These are phyloP conservation scores for Backusella sp. DNA, from an alignment of 192 early-diverging fungal genomes.

Conservation along the genomic window DNA sequence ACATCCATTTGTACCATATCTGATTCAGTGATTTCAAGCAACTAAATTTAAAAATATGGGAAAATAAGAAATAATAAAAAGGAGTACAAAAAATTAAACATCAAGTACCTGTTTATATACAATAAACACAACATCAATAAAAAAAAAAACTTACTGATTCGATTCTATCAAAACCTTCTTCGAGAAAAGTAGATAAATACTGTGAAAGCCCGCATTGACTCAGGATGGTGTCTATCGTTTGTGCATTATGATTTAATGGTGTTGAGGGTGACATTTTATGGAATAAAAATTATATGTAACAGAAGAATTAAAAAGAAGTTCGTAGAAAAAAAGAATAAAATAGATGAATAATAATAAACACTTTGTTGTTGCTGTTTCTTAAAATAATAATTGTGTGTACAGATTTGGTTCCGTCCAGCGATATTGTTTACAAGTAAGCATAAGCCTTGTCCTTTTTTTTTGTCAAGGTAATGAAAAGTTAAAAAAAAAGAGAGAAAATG, in stretches of 20 bases:
- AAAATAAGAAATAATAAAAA: slow-evolving; percentile 2
- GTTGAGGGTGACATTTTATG: neutral
- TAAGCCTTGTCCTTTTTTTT: neutral
- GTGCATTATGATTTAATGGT: neutral
- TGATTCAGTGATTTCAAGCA: slow-evolving; percentile 38
- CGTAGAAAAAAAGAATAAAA: slow-evolving; percentile 1
- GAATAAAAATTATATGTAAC: neutral
- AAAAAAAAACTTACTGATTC: slow-evolving; percentile 33
- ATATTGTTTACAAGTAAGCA: neutral
- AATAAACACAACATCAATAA: neutral
- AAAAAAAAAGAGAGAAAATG: neutral
- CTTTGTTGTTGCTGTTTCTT: neutral
- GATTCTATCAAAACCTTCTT: slow-evolving; percentile 41
- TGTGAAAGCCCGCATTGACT: slow-evolving; percentile 30
- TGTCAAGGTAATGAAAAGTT: neutral
- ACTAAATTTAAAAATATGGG: slow-evolving; percentile 12
- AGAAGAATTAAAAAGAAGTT: slow-evolving; percentile 1
- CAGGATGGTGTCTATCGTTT: slow-evolving; percentile 15
- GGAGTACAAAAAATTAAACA: neutral
- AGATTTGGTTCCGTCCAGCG: neutral
- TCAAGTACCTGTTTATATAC: neutral
- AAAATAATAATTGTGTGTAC: neutral
- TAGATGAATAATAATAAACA: neutral
- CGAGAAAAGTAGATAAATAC: slow-evolving; percentile 35
- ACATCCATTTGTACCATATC: slow-evolving; percentile 39